Evolutionary conservation across 495 filamentous ascomycete species (phyloP).

Genomic region (Penicillium roqueforti): DNA sequence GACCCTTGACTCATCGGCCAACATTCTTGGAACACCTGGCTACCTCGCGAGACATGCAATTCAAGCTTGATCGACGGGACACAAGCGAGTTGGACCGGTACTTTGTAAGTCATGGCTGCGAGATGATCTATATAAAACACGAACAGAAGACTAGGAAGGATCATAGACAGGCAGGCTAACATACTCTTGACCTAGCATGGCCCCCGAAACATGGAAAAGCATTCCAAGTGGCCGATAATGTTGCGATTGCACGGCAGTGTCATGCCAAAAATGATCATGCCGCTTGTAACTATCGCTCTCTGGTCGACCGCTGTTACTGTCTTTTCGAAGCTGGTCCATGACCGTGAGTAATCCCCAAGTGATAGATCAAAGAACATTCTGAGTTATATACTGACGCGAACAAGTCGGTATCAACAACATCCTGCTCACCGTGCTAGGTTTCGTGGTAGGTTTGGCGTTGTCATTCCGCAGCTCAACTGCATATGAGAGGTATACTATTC

Average conservation of each 20-base stretch:
- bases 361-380: neutral
- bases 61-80: slow-evolving; percentile 30
- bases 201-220: slow-evolving; percentile 66
- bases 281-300: slow-evolving; percentile 57
- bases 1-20: slow-evolving; percentile 33
- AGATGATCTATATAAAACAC: neutral
- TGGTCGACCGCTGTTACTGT: slow-evolving; percentile 70
- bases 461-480: slow-evolving; percentile 82
- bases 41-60: slow-evolving; percentile 35
- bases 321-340: slow-evolving; percentile 51
- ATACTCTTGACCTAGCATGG: slow-evolving; percentile 32
- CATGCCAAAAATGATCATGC: slow-evolving; percentile 74
- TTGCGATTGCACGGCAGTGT: slow-evolving; percentile 78
- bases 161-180: slow-evolving; percentile 7
- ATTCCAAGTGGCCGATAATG: slow-evolving; percentile 80
- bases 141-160: neutral
- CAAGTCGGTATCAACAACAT: slow-evolving; percentile 58
- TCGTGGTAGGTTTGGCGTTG: slow-evolving; percentile 79
- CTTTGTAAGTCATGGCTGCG: slow-evolving; percentile 34
- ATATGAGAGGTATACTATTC: slow-evolving; percentile 61
- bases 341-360: slow-evolving; percentile 36
- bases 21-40: slow-evolving; percentile 39
- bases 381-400: neutral
- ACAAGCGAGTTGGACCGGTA: slow-evolving; percentile 43
- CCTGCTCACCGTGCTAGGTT: slow-evolving; percentile 80